Evolutionary conservation across 1,284 basidiomycete genomes (phyloP).

Genomic region (Amylostereum areolatum): DNA sequence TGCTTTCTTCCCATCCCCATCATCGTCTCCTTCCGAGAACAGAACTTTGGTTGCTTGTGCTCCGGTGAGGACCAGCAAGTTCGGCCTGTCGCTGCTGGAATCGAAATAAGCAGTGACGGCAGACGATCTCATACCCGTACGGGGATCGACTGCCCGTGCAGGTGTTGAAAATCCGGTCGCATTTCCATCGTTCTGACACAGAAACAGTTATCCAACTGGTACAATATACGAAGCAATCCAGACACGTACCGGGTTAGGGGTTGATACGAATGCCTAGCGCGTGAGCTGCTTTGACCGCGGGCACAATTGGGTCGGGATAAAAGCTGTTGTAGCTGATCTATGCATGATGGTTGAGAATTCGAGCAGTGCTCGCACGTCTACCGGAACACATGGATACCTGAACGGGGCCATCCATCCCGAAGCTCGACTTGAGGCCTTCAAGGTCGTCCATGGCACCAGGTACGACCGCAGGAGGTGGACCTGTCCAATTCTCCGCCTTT

Average conservation of each 20-base stretch:
- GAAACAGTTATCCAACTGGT: too few species aligned
- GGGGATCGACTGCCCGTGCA: constrained; percentile 14
- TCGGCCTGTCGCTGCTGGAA: constrained; percentile 9
- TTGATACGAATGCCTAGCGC: constrained; percentile 16
- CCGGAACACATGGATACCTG: neutral
- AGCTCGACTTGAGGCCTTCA: neutral
- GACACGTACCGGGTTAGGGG: constrained; percentile 15
- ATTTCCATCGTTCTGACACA: constrained; percentile 15
- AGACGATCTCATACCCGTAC: constrained; percentile 18
- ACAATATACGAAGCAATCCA: neutral
- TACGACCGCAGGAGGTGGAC: constrained; percentile 2
- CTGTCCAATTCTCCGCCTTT: constrained; percentile 13
- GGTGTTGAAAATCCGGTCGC: constrained; percentile 18
- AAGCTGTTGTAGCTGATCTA: constrained; percentile 15
- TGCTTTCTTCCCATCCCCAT: constrained; percentile 3
- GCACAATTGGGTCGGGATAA: constrained; percentile 14
- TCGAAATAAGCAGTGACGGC: constrained; percentile 21
- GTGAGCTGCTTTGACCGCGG: constrained; percentile 14
- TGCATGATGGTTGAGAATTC: neutral
- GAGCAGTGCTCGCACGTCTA: neutral
- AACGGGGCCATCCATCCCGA: constrained; percentile 9
- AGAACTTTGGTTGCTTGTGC: constrained; percentile 12
- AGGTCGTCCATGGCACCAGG: constrained; percentile 6
- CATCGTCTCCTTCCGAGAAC: constrained; percentile 3
- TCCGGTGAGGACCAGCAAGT: constrained; percentile 13